These are phyloP conservation scores for Phylloporus sp. DNA, from an alignment of 768 basidiomycete species.

Conservation along the genomic window DNA sequence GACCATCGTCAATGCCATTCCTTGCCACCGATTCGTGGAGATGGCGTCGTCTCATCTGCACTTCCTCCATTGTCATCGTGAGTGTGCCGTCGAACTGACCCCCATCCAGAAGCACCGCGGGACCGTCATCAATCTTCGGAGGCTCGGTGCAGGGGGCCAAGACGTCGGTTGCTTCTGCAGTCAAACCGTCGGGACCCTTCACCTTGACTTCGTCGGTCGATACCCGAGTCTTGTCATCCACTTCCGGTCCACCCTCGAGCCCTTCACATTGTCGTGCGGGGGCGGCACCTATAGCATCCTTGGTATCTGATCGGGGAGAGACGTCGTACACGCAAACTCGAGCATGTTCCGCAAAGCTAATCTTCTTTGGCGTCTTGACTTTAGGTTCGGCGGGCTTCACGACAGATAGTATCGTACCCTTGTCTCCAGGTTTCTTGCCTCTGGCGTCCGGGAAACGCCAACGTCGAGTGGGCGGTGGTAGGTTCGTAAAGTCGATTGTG, in stretches of 20 bases:
- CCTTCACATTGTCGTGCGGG: not conserved
- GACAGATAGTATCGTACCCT: not conserved
- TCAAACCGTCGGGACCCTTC: not conserved
- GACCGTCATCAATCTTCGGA: not conserved
- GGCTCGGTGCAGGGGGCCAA: not conserved
- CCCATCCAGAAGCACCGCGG: not conserved
- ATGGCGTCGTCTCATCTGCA: constrained; percentile 12
- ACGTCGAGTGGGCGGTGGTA: constrained; percentile 10
- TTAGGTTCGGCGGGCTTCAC: constrained; percentile 7
- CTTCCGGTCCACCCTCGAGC: not conserved
- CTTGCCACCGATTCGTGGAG: constrained; percentile 8
- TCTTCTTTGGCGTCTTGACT: constrained; percentile 24
- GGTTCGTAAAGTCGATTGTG: constrained; percentile 28
- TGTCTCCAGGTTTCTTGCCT: not conserved
- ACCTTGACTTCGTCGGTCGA: not conserved
- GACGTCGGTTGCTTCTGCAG: not conserved
- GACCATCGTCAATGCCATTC: constrained; percentile 2
- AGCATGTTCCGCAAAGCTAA: constrained; percentile 23
- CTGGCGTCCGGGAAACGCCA: constrained; percentile 6
- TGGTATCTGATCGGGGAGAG: constrained; percentile 6
- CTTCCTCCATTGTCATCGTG: constrained; percentile 16
- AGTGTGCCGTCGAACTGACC: constrained; percentile 7
- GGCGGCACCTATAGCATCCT: not conserved
- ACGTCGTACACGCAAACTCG: constrained; percentile 16
- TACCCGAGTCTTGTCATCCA: not conserved